Evolutionary conservation across 2,329 filamentous ascomycete species (phyloP), one percentile per base, ranked within the genome.

Genomic region (Leptographium radiaticola): DNA sequence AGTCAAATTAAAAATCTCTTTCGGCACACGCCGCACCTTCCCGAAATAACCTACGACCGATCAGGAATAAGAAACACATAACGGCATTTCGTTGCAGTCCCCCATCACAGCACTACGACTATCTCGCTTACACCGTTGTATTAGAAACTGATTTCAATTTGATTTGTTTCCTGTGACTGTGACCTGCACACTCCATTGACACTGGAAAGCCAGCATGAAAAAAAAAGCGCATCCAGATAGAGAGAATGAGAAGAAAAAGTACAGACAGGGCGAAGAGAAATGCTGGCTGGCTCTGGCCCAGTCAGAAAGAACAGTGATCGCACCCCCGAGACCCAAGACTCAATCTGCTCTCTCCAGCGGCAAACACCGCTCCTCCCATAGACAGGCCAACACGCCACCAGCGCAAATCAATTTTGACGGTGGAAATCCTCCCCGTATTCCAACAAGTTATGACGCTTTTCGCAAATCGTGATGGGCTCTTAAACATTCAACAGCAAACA

Each of bases 151-250:
- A 40, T 49, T 49, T 40, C 47, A 49, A 49, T 49, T 49, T 49
- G 34, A 33, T 48, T 46, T 48, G 25, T 31, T 38, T 50, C 49
- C 58, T 56, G 15, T 44, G 56, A 54, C 49, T 55, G 56, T 57
- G 56, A 54, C 56, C 56, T 50, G 56, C 56, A 57, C 55, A 56
- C 49, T 50, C 31, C 45, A 34, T 40, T n/a, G n/a, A 38, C 36
- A 38, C 18, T 18, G 40, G 4, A 20, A 52, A 56, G 45, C 51
- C 40, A 53, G 36, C 31, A 40, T 46, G 9, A 25, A 25, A 25
- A 52, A 6, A 50, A 53, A 49, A 34, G 18, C 40, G 30, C 48
- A 48, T 25, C n/a, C 43, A 49, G 48, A 45, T 34, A 52, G 48
- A 46, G 51, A 42, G 49, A 16, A 46, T 25, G 25, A 49, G 25